Percentiles rank a stretch among this genome's conserved stretches.
phyloP scores from a whole-genome alignment of 179 eudicot species.

The Beta lomatogona region DNA sequence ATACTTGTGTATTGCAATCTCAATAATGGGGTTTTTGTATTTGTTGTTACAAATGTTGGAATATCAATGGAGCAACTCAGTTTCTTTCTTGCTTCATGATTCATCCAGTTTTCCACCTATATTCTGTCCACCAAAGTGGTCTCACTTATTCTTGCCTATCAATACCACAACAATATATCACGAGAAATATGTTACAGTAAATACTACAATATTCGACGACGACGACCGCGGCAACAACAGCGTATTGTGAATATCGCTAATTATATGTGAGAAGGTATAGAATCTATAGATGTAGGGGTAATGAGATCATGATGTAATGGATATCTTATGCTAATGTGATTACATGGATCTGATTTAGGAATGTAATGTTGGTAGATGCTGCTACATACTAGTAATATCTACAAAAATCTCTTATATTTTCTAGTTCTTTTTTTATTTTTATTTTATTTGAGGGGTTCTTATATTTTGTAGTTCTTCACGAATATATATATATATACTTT shows the following conservation, averaged over 20 bases:
- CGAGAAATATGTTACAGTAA: no score
- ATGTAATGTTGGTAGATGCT: no score
- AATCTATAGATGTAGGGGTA: no score
- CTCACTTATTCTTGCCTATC: background rate
- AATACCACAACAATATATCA: background rate
- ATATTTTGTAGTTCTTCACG: no score
- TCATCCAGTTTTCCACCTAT: slow-evolving; percentile 20
- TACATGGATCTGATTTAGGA: no score
- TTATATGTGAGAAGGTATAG: background rate
- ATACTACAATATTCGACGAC: background rate
- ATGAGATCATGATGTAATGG: no score
- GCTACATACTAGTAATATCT: no score
- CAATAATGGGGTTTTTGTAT: slow-evolving; percentile 22
- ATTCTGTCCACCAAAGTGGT: slow-evolving; percentile 13
- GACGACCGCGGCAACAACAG: background rate
- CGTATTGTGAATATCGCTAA: background rate
- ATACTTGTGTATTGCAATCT: slow-evolving; percentile 29
- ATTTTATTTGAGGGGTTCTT: no score
- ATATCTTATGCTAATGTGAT: no score
- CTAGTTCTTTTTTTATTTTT: no score
- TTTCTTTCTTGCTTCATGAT: slow-evolving; percentile 33
- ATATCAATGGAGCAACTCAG: slow-evolving; percentile 33
- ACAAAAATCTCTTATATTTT: no score
- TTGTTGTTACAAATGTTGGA: slow-evolving; percentile 26
- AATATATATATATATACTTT: no score